Base-by-base conservation (phyloP, 129 eudicot genomes). In the Arctium minus region DNA sequence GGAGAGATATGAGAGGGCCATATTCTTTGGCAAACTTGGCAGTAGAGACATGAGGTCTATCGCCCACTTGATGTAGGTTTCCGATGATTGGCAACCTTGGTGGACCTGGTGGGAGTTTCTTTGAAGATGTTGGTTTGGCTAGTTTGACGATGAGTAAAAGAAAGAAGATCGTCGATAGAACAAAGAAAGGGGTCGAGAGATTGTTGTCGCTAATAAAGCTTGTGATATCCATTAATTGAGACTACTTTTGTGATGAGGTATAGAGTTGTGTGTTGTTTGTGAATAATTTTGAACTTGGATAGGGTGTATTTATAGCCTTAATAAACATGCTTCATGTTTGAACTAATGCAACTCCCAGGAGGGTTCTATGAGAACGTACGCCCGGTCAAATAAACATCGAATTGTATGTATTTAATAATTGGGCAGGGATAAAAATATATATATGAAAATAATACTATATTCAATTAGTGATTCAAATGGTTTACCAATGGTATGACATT, bases 1-100 rank as follows among this genome's bases (percentile, higher is more conserved):
- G 53, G 29, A 82, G 76, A 7, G 86, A 75, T 15, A 80, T 80
- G 6, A 80, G 36, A 2, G 84, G 84, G 37, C 84, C 85, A 30
- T 74, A 42, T 44, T 36, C 32, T 42, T 69, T 65, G 50, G 85
- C 75, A 39, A 83, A 65, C 15, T 76, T 31, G 7, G 77, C 39
- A 0, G 77, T 32, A 4, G 70, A 22, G 29, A 75, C 40, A 44
- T 83, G 81, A 37, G 81, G 86, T 22, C 35, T 33, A 29, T 39
- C 7, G 0, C 75, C 73, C 5, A 82, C 71, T n/a, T 82, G 85
- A 37, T 60, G 68, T 17, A 60, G 68, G 29, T 60, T 60, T 60
- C 68, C 68, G 29, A 60, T 60, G 68, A 60, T 60, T n/a, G 68
- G 68, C 68, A 60, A n/a, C 29, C 30, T 5, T n/a, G 68, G 68